A percentile compares a stretch with the other conserved stretches of the same genome.
Evolutionary conservation across 441 rosid species (phyloP).

Genomic region (Geranium incanum): DNA sequence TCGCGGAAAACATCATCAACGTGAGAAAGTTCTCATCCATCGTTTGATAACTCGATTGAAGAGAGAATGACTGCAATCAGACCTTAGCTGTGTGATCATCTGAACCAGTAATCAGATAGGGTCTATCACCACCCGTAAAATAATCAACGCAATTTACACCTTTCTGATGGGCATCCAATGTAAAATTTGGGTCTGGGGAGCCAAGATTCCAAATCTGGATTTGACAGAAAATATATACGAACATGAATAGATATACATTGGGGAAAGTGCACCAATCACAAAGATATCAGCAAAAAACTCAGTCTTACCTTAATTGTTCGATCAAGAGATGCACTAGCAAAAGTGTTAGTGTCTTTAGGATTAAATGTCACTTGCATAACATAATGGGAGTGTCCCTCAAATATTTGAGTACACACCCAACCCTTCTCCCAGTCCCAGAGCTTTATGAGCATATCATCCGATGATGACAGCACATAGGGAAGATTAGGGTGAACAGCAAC

Average conservation of each 20-base stretch:
- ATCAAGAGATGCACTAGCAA: constrained; percentile 92
- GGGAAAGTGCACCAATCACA: constrained; percentile 12
- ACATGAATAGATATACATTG: constrained; percentile 12
- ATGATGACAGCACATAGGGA: constrained; percentile 69
- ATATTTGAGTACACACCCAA: constrained; percentile 72
- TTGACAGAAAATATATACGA: constrained; percentile 7
- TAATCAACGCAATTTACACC: constrained; percentile 93
- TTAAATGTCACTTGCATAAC: constrained; percentile 78
- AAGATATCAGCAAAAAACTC: constrained; percentile 8
- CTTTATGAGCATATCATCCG: constrained; percentile 84
- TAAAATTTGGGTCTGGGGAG: constrained; percentile 86
- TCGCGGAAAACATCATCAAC: constrained; percentile 6
- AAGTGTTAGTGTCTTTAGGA: constrained; percentile 60
- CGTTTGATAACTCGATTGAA: neutral
- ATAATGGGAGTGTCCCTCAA: constrained; percentile 83
- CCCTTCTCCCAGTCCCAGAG: constrained; percentile 97
- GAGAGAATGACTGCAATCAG: constrained; percentile 20
- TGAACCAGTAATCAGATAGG: constrained; percentile 85
- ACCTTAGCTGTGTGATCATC: constrained; percentile 99
- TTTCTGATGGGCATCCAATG: constrained; percentile 86
- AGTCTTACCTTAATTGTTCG: constrained; percentile 59
- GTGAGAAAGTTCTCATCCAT: neutral
- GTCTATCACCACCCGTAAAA: constrained; percentile 85
- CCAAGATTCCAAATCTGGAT: constrained; percentile 91
- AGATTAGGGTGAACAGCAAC: constrained; percentile 71